Evolutionary conservation across 805 yeast genomes (phyloP).

Genomic region (Yarrowia deformans): DNA sequence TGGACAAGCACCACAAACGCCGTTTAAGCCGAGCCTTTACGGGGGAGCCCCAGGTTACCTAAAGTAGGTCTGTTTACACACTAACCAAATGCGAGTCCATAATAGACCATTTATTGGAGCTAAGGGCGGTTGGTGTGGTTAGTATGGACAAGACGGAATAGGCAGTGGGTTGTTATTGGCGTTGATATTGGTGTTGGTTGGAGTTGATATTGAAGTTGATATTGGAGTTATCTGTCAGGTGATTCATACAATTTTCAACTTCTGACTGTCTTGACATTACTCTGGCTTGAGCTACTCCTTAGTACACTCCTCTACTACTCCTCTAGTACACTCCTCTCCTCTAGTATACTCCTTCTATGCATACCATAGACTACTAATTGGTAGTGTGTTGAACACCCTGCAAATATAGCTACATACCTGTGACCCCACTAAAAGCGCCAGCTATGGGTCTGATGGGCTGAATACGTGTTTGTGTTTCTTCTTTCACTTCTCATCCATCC

Average conservation of each 20-base stretch:
- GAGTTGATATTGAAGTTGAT: too few species aligned
- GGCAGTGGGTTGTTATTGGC: too few species aligned
- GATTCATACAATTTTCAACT: too few species aligned
- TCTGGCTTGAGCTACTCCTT: too few species aligned
- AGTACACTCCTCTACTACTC: neutral
- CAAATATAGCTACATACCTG: neutral
- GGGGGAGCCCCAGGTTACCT: neutral
- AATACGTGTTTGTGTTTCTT: neutral
- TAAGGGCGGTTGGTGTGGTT: neutral
- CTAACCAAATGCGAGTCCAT: neutral
- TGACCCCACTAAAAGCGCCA: neutral
- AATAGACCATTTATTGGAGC: neutral
- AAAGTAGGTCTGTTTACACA: slow-evolving; percentile 20
- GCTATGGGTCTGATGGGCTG: neutral
- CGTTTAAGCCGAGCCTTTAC: too few species aligned
- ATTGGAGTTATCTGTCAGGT: too few species aligned
- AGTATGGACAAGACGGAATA: too few species aligned
- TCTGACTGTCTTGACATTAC: too few species aligned
- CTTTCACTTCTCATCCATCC: neutral
- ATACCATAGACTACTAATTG: neutral
- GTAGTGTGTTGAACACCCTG: neutral
- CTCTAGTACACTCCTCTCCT: too few species aligned
- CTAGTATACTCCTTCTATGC: neutral
- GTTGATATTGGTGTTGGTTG: too few species aligned
- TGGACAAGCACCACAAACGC: too few species aligned